phyloP scores from a whole-genome alignment of 306 rosid species.

The Glycine soja region DNA sequence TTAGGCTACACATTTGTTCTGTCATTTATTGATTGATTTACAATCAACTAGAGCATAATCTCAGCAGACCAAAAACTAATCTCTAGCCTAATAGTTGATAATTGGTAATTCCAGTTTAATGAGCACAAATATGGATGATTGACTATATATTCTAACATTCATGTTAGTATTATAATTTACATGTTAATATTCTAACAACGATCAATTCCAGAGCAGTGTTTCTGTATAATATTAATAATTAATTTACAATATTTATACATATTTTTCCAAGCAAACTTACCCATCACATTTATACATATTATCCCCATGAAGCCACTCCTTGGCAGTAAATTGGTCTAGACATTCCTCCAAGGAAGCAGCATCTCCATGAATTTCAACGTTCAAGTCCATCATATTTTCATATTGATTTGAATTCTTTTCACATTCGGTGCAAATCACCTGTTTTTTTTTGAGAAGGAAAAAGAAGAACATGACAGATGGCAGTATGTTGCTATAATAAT shows the following conservation, averaged over 20 bases:
- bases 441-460: slow-evolving; percentile 21
- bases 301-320: slow-evolving; percentile 92
- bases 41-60: background rate
- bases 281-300: slow-evolving; percentile 97
- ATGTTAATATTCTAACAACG: background rate
- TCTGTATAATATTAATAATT: background rate
- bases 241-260: background rate
- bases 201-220: background rate
- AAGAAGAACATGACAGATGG: background rate
- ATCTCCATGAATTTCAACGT: slow-evolving; percentile 96
- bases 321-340: slow-evolving; percentile 85
- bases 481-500: background rate
- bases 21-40: background rate
- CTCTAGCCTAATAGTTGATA: background rate
- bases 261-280: slow-evolving; percentile 55
- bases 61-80: slow-evolving; percentile 1
- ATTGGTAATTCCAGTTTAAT: background rate
- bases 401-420: slow-evolving; percentile 78
- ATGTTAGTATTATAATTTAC: background rate
- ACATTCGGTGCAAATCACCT: slow-evolving; percentile 93
- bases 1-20: background rate
- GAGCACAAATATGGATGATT: background rate
- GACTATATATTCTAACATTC: background rate
- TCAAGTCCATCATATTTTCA: slow-evolving; percentile 98
- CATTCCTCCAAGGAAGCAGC: slow-evolving; percentile 94